phyloP scores from a whole-genome alignment of 352 stramenopile species.

The Elongisporangium senticosum region DNA sequence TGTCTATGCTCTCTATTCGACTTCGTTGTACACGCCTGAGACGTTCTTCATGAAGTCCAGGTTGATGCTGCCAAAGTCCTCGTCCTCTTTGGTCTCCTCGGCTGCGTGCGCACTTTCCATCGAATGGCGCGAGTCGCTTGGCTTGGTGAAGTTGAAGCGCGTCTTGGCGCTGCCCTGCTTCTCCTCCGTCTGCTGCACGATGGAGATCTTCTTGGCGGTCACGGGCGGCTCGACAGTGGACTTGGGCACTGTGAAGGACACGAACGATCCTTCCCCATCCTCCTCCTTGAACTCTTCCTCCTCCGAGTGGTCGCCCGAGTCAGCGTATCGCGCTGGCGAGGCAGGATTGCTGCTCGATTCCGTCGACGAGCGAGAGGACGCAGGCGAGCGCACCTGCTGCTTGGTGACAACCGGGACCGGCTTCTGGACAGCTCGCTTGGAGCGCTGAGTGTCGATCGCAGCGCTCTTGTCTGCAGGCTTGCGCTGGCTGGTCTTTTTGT shows the following conservation, averaged over 20 bases:
- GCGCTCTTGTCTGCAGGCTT: not conserved
- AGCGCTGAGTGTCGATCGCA: not conserved
- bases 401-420: conserved; percentile 7
- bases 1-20: not conserved
- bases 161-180: conserved; percentile 16
- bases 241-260: conserved; percentile 21
- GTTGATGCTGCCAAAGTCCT: conserved; percentile 59
- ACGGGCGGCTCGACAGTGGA: conserved; percentile 18
- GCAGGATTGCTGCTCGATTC: conserved; percentile 15
- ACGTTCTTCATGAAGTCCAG: conserved; percentile 73
- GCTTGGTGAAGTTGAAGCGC: conserved; percentile 33
- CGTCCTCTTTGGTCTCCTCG: conserved; percentile 39
- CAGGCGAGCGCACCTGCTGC: conserved; percentile 15
- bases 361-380: conserved; percentile 19
- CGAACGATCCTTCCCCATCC: conserved; percentile 17
- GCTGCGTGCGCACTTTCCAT: conserved; percentile 22
- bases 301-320: conserved; percentile 18
- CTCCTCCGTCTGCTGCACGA: conserved; percentile 13
- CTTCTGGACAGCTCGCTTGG: conserved; percentile 4
- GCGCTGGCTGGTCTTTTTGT: conserved; percentile 10
- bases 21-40: conserved; percentile 3
- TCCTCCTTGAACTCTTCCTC: conserved; percentile 21
- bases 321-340: conserved; percentile 13
- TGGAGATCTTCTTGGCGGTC: conserved; percentile 10
- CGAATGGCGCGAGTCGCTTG: conserved; percentile 20